phyloP scores from a whole-genome alignment of 192 early-diverging fungal species.

The Mortierella alpina region DNA sequence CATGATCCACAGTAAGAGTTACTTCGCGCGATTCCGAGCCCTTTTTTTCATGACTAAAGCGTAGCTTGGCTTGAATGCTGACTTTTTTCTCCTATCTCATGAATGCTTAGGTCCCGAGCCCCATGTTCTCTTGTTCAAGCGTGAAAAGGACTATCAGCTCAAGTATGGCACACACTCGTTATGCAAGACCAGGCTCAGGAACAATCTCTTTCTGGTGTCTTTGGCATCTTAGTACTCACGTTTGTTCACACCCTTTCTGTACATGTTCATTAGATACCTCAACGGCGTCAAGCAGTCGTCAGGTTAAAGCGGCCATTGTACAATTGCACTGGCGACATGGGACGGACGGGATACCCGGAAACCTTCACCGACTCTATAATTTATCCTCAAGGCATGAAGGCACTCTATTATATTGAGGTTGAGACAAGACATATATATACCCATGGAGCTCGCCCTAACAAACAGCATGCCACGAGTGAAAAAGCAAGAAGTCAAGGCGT shows the following conservation, averaged over 20 bases:
- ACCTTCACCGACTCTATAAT: no score
- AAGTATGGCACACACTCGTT: slow-evolving; percentile 32
- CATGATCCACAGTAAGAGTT: slow-evolving; percentile 60
- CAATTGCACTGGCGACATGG: no score
- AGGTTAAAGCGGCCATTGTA: neutral
- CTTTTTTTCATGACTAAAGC: neutral
- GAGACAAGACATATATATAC: no score
- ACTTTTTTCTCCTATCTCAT: neutral
- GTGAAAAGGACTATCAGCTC: slow-evolving; percentile 57
- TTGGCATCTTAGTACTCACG: no score
- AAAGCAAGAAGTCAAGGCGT: no score
- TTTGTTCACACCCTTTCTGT: no score
- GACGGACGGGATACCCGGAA: no score
- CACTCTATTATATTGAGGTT: no score
- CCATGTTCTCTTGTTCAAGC: slow-evolving; percentile 61
- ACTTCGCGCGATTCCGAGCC: neutral
- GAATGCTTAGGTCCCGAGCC: slow-evolving; percentile 58
- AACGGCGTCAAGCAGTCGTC: slow-evolving; percentile 1
- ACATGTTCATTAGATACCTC: neutral
- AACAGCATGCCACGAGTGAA: no score
- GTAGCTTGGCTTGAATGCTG: neutral
- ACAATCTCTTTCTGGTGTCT: neutral
- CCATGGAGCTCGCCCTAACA: no score
- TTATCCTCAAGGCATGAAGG: no score
- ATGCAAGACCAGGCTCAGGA: neutral